Conservation (phyloP, 768 basidiomycete species). For the Leccinum disarticulatum region DNA sequence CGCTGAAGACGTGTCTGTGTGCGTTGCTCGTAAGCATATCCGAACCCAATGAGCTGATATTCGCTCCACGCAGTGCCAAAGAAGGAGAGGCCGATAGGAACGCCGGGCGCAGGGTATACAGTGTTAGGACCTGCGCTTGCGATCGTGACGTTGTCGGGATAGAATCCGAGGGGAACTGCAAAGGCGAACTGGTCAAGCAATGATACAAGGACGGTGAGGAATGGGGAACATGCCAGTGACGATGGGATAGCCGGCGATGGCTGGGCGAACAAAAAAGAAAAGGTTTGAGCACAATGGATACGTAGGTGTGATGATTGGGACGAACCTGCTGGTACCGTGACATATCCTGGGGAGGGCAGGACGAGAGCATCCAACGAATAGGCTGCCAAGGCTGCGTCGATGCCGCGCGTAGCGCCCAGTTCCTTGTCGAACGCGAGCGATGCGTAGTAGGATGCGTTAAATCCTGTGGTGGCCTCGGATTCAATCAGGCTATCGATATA, state of each 20-base stretch:
- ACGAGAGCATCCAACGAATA: conserved; percentile 51
- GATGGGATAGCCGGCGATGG: conserved; percentile 37
- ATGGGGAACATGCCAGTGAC: conserved; percentile 26
- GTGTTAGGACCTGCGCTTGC: conserved; percentile 36
- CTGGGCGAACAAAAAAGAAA: conserved; percentile 3
- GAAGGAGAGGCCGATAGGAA: conserved; percentile 43
- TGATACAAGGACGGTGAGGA: neutral
- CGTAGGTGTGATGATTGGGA: neutral
- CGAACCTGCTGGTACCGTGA: conserved; percentile 22
- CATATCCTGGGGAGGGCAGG: conserved; percentile 37
- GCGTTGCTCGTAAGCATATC: conserved; percentile 52
- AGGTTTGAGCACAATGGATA: neutral
- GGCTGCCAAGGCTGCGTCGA: conserved; percentile 49
- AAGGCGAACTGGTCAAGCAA: neutral
- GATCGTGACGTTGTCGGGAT: conserved; percentile 33
- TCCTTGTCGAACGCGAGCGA: conserved; percentile 47
- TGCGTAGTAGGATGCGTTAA: conserved; percentile 39
- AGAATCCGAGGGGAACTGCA: conserved; percentile 40
- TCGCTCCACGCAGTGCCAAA: conserved; percentile 47
- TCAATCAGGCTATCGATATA: conserved; percentile 18
- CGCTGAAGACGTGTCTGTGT: conserved; percentile 52
- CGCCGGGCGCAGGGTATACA: conserved; percentile 37
- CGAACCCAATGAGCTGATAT: conserved; percentile 39
- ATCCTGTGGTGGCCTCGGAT: conserved; percentile 27
- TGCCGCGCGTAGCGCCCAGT: conserved; percentile 49